Conservation (phyloP, 371 early-diverging fungal species). For the Mortierella sp. region DNA sequence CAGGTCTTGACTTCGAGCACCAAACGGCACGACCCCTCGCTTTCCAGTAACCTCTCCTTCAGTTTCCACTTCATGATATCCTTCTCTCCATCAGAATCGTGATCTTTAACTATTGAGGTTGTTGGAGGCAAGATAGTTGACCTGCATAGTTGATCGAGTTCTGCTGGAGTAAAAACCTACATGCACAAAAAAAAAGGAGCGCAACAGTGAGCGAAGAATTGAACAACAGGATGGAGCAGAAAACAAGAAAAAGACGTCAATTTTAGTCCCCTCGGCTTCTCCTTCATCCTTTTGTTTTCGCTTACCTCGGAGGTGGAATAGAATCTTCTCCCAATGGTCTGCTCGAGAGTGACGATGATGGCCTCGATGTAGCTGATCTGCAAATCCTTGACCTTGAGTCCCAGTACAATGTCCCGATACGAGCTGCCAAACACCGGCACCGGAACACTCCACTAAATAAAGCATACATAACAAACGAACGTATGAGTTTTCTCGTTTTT, state of each 20-base stretch:
- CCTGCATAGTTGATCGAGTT: not conserved
- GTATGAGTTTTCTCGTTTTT: too few species aligned
- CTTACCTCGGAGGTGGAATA: constrained; percentile 3
- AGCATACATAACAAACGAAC: too few species aligned
- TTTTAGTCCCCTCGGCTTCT: too few species aligned
- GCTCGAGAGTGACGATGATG: not conserved
- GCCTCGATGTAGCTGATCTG: not conserved
- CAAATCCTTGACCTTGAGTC: not conserved
- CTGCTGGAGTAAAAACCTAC: not conserved
- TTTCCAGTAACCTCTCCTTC: not conserved
- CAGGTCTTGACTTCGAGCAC: not conserved
- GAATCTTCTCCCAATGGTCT: not conserved
- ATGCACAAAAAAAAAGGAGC: not conserved
- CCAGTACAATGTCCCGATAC: not conserved
- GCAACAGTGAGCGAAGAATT: too few species aligned
- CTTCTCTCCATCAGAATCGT: not conserved
- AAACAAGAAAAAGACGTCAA: too few species aligned
- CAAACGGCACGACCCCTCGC: not conserved
- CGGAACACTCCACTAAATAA: not conserved
- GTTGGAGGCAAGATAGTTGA: not conserved
- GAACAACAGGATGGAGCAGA: too few species aligned
- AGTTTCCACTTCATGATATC: constrained; percentile 1
- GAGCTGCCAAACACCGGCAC: not conserved
- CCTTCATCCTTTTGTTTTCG: not conserved
- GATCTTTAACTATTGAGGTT: not conserved